Base-by-base conservation (phyloP, 2,329 filamentous ascomycete genomes). In the Fusarium transvaalense region DNA sequence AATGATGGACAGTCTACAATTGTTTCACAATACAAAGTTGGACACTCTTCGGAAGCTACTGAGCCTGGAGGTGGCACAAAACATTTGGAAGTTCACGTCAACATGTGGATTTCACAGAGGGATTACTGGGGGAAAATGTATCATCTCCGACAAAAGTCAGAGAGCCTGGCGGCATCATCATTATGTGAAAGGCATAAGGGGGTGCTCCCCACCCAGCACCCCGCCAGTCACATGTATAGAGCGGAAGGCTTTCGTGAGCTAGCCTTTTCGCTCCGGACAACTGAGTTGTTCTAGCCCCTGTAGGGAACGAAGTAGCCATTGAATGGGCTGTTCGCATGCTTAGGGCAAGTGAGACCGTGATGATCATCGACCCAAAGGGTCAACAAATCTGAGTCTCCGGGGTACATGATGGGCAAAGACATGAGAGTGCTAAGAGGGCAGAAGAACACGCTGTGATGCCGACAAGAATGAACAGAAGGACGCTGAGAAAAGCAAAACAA, bases 351-450 rank as follows among this genome's bases (percentile, higher is more conserved):
- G 41, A 47, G 60, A 62, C 42, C 2, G 57, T 63, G 60, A 63
- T 63, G 58, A 62, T 62, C 42, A 63, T 42, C 31, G 31, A 63
- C 35, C 37, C 34, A 31, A 56, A 59, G 32, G 42, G 35, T 62
- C 34, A 63, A 47, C n/a, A 27, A 62, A 38, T 62, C 60, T 48
- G 60, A 56, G 48, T 63, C 57, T 63, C 57, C 4, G 2, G 35
- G 10, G 57, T 56, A 47, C 31, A 63, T 17, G 57, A 56, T 42
- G 35, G 57, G 42, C 6, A 35, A 31, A 39, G 8, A 37, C n/a
- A 72, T 77, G 56, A 46, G n/a, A 32, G 17, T 12, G 45, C 38
- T 25, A 7, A 13, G 31, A 23, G n/a, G 32, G 17, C 14, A 31
- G 19, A 53, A 32, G n/a, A 35, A 48, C 14, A 21, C 19, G 39